Conservation (phyloP, 257 asterid genomes). For the Solanum appendiculatum region DNA sequence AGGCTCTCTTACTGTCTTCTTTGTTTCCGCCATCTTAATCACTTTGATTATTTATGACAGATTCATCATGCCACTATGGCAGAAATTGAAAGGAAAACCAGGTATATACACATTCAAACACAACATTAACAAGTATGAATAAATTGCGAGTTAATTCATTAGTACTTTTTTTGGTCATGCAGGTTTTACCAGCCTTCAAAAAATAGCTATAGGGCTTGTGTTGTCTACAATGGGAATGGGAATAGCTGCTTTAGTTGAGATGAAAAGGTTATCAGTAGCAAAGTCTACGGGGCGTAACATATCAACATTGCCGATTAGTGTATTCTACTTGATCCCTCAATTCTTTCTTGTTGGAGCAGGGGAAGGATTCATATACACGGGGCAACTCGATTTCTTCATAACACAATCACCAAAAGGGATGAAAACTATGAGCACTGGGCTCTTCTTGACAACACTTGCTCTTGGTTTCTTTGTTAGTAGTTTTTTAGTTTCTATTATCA, state of each 20-base stretch:
- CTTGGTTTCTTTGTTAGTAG: slow-evolving; percentile 82
- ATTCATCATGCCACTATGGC: slow-evolving; percentile 69
- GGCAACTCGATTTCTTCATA: slow-evolving; percentile 90
- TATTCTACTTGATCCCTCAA: slow-evolving; percentile 69
- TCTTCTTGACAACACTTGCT: slow-evolving; percentile 72
- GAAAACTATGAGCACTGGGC: slow-evolving; percentile 97
- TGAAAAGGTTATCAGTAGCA: slow-evolving; percentile 52
- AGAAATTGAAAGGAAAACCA: slow-evolving; percentile 69
- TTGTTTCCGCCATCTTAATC: slow-evolving; percentile 66
- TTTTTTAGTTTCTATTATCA: slow-evolving; percentile 56
- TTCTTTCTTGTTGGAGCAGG: slow-evolving; percentile 78
- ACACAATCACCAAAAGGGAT: slow-evolving; percentile 87
- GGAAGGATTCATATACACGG: slow-evolving; percentile 88
- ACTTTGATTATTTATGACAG: slow-evolving; percentile 66
- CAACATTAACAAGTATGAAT: neutral
- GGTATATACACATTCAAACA: slow-evolving; percentile 37
- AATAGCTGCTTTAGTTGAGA: slow-evolving; percentile 56
- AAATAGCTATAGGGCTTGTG: slow-evolving; percentile 52
- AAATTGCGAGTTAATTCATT: neutral
- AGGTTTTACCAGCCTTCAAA: slow-evolving; percentile 67
- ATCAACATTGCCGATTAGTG: slow-evolving; percentile 54
- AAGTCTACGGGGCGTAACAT: slow-evolving; percentile 15
- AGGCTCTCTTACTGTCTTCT: slow-evolving; percentile 86
- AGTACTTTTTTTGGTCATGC: neutral
- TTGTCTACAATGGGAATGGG: slow-evolving; percentile 79